Evolutionary conservation across 2,329 filamentous ascomycete genomes (phyloP).

Genomic region (Fusarium kyushuense): DNA sequence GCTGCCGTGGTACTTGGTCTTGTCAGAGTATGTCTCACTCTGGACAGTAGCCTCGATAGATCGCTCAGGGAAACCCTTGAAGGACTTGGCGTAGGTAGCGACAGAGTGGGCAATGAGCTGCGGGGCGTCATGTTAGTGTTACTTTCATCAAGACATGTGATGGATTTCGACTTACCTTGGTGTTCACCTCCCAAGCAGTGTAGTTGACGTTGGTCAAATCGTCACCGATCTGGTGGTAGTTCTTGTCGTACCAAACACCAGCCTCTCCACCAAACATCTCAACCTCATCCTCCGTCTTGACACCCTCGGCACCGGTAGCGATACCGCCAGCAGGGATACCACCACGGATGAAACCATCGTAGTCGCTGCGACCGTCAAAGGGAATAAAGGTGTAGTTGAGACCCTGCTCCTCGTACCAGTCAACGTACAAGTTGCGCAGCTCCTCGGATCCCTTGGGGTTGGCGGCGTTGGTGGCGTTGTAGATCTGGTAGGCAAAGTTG

Average conservation of each 20-base stretch:
- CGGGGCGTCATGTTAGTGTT: slow-evolving; percentile 42
- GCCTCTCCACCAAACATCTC: slow-evolving; percentile 77
- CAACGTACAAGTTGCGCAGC: slow-evolving; percentile 74
- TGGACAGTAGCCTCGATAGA: slow-evolving; percentile 48
- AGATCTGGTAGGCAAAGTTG: slow-evolving; percentile 76
- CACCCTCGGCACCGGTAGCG: slow-evolving; percentile 80
- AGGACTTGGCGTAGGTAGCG: slow-evolving; percentile 75
- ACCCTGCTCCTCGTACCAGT: slow-evolving; percentile 72
- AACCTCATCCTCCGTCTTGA: slow-evolving; percentile 77
- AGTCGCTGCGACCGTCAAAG: slow-evolving; percentile 85
- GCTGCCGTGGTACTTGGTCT: slow-evolving; percentile 63
- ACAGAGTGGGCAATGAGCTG: slow-evolving; percentile 77
- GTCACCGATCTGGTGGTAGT: slow-evolving; percentile 73
- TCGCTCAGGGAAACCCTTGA: slow-evolving; percentile 73
- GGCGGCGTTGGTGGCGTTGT: slow-evolving; percentile 76
- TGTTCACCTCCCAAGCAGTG: slow-evolving; percentile 71
- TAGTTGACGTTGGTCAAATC: slow-evolving; percentile 68
- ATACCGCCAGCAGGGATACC: slow-evolving; percentile 82
- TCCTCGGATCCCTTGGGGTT: slow-evolving; percentile 79
- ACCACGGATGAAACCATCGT: slow-evolving; percentile 79
- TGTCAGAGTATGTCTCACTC: slow-evolving; percentile 50
- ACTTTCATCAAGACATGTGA: neutral
- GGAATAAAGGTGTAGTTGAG: slow-evolving; percentile 77
- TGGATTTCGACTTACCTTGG: slow-evolving; percentile 59
- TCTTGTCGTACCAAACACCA: slow-evolving; percentile 69